Evolutionary conservation across 164 flowering plant genomes (phyloP).

Genomic region (Stephania yunnanensis): DNA sequence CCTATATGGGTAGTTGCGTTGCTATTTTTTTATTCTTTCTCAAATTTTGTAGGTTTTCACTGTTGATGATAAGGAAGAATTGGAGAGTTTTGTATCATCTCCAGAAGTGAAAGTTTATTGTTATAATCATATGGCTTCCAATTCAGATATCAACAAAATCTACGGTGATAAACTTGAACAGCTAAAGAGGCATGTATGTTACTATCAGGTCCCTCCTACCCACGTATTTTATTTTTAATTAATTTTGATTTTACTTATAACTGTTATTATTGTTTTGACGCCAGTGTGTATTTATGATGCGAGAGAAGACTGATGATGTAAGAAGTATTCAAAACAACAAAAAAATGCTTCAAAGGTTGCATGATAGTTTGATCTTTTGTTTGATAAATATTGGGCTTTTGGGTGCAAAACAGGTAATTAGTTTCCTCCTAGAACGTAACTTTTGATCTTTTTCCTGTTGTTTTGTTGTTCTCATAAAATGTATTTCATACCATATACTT

Average conservation of each 20-base stretch:
- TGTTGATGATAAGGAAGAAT: constrained; percentile 58
- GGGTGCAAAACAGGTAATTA: constrained; percentile 65
- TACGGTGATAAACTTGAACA: constrained; percentile 44
- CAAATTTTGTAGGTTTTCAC: constrained; percentile 52
- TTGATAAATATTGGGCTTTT: constrained; percentile 73
- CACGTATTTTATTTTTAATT: neutral
- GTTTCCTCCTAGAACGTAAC: neutral
- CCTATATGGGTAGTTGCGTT: too few relatives aligned
- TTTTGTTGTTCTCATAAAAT: too few relatives aligned
- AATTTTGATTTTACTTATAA: constrained; percentile 6
- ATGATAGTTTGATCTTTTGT: constrained; percentile 55
- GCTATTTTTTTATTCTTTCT: neutral
- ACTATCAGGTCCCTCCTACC: neutral
- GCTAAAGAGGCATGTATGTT: constrained; percentile 59
- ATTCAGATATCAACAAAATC: constrained; percentile 18
- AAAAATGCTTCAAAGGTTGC: constrained; percentile 46
- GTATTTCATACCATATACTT: neutral
- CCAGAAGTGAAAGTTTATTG: constrained; percentile 54
- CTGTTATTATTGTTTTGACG: constrained; percentile 10
- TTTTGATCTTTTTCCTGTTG: too few relatives aligned
- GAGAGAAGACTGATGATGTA: constrained; percentile 28
- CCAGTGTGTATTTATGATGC: constrained; percentile 51
- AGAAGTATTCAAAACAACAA: constrained; percentile 30
- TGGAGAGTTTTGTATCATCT: constrained; percentile 59
- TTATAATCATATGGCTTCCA: constrained; percentile 34